These are phyloP conservation scores for Rhodamnia argentea DNA, from an alignment of 345 rosid genomes.

Conservation along the genomic window DNA sequence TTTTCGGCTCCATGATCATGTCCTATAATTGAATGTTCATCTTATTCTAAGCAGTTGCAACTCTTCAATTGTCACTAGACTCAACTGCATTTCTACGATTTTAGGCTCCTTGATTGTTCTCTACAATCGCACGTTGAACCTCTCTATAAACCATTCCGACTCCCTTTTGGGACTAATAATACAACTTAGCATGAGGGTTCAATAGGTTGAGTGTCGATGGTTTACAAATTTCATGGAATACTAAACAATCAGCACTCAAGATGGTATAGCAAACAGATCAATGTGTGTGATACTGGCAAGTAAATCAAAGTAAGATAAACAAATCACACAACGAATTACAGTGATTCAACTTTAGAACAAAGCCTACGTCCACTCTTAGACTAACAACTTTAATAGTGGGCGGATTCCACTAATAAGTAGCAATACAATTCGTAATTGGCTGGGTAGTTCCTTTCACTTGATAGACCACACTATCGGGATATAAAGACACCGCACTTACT, in stretches of 20 bases:
- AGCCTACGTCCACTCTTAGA: accelerated
- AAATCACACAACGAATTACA: no score
- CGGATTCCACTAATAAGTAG: background rate
- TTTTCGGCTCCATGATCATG: background rate
- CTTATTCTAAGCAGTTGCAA: background rate
- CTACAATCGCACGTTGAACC: background rate
- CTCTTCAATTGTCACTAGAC: background rate
- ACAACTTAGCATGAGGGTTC: background rate
- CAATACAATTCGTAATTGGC: background rate
- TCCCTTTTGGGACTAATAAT: background rate
- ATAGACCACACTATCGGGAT: background rate
- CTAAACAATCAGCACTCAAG: background rate
- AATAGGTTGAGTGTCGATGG: background rate
- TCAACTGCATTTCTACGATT: background rate
- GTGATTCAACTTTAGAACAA: background rate
- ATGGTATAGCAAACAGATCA: no score
- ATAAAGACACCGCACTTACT: no score
- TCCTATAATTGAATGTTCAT: background rate
- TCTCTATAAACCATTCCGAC: background rate
- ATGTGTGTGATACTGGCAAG: background rate
- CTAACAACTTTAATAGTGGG: accelerated
- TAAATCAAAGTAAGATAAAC: no score
- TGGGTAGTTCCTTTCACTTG: background rate
- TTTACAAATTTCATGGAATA: no score
- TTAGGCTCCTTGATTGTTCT: background rate